phyloP scores from a whole-genome alignment of 768 basidiomycete genomes.

The Mycena albidolilacea region DNA sequence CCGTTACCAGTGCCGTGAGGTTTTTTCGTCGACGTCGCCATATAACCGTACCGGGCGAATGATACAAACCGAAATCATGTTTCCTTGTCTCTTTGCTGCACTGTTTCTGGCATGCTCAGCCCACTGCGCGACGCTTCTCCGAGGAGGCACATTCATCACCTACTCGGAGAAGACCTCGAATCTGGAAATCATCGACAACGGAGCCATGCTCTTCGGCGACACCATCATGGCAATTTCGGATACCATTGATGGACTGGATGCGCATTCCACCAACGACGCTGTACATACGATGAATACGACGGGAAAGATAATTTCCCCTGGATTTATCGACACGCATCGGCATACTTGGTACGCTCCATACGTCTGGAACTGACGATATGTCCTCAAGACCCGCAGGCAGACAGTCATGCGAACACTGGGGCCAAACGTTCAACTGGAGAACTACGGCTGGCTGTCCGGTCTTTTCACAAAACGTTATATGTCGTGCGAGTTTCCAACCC shows the following conservation, averaged over 20 bases:
- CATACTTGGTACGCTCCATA: slow-evolving; percentile 22
- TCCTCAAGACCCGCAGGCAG: slow-evolving; percentile 13
- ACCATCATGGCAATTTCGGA: slow-evolving; percentile 30
- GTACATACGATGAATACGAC: slow-evolving; percentile 30
- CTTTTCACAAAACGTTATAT: background rate
- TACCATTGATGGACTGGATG: slow-evolving; percentile 30
- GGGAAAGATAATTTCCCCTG: slow-evolving; percentile 33
- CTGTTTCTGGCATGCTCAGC: slow-evolving; percentile 21
- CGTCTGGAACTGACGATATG: background rate
- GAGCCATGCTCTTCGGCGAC: slow-evolving; percentile 31
- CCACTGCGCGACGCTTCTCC: slow-evolving; percentile 22
- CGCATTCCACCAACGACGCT: slow-evolving; percentile 6
- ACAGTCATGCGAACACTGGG: slow-evolving; percentile 27
- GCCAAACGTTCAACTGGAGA: slow-evolving; percentile 32
- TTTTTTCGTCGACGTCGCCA: background rate
- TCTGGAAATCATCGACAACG: slow-evolving; percentile 26
- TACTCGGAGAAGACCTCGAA: slow-evolving; percentile 28
- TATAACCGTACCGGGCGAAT: background rate
- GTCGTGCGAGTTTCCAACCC: background rate
- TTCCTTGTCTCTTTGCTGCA: background rate
- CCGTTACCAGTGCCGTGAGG: slow-evolving; percentile 1
- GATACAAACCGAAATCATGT: slow-evolving; percentile 13
- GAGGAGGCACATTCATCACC: slow-evolving; percentile 34
- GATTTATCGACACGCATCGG: slow-evolving; percentile 31
- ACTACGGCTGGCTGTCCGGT: slow-evolving; percentile 27